Evolutionary conservation across 2,329 filamentous ascomycete species (phyloP), one percentile per base, ranked within the genome.

Genomic region (Stachybotrys elegans): DNA sequence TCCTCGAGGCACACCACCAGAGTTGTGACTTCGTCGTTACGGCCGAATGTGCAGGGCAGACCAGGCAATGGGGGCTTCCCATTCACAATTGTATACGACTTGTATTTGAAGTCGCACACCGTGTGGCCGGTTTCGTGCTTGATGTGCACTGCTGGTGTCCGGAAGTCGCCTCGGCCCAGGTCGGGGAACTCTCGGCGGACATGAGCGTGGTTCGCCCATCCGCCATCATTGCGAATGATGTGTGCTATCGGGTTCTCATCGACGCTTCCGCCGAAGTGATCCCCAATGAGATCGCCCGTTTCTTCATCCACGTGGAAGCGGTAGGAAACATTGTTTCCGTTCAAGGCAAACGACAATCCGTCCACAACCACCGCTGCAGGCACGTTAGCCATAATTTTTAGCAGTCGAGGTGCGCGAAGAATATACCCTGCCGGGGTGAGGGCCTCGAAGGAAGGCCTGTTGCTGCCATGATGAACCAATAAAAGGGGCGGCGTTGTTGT

Each of bases 101-200:
- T 66, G 53, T 84, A 84, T 31, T 67, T 66, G 45, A 84, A 73
- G 7, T 75, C 72, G 6, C 73, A 76, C 13, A 85, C 71, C 0
- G 78, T 81, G 47, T 78, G 71, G 22, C 80, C 81, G 14, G 70
- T 70, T 2, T 73, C 63, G 52, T 85, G 79, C 43, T 70, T 69
- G 51, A 85, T 79, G 29, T 77, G 73, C 12, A 84, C 69, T 0
- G 81, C 81, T 0, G 81, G 81, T 3, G 74, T 63, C 4, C 82
- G 72, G 50, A 82, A 80, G 54, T 85, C 81, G 14, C 80, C 80
- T 7, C 80, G 72, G 1, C 81, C 81, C 5, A 80, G 64, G 47
- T 85, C 81, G 2, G 81, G 81, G 43, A 82, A 83, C 55, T 84
- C 81, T 22, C 81, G 73, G 14, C 77, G 72, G 14, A 72, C 57